A percentile compares a stretch with the other conserved stretches of the same genome.
Evolutionary conservation across 2,329 filamentous ascomycete genomes (phyloP).

Genomic region (Mycosphaerelloides madeirae): DNA sequence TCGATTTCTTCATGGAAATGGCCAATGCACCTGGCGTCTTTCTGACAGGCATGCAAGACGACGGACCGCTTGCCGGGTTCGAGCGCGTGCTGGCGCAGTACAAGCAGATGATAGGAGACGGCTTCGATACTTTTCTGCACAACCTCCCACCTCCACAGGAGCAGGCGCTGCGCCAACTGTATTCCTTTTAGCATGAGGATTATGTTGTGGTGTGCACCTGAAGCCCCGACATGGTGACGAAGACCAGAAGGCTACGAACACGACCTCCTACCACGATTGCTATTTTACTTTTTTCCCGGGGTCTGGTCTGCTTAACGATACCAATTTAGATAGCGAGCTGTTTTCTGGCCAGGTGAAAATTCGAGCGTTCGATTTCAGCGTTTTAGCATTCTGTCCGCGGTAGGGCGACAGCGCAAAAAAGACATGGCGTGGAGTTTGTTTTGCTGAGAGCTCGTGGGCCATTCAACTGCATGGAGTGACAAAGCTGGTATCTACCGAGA

Average conservation of each 20-base stretch:
- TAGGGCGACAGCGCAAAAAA: slow-evolving; percentile 32
- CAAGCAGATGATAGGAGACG: slow-evolving; percentile 49
- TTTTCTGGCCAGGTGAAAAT: background rate
- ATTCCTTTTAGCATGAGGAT: slow-evolving; percentile 34
- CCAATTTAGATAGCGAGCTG: slow-evolving; percentile 26
- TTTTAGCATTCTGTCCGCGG: slow-evolving; percentile 28
- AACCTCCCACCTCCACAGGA: slow-evolving; percentile 43
- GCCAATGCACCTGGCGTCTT: slow-evolving; percentile 61
- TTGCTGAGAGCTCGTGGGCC: background rate
- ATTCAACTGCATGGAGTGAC: too few relatives aligned
- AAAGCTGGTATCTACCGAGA: too few relatives aligned
- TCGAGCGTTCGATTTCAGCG: background rate
- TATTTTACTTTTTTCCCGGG: slow-evolving; percentile 5
- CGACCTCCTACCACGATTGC: background rate
- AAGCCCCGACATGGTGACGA: background rate
- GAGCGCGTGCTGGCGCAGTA: slow-evolving; percentile 55
- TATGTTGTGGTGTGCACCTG: slow-evolving; percentile 11
- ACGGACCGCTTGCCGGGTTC: slow-evolving; percentile 64
- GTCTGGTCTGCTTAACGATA: slow-evolving; percentile 19
- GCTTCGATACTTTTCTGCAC: slow-evolving; percentile 50
- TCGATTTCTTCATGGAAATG: slow-evolving; percentile 79
- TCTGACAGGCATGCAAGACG: slow-evolving; percentile 55
- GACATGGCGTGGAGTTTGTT: slow-evolving; percentile 18
- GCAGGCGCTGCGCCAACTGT: slow-evolving; percentile 41
- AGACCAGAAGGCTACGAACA: slow-evolving; percentile 4